Evolutionary conservation across 805 yeast species (phyloP), one percentile per base, ranked within the genome.

Genomic region (Candida germanica): DNA sequence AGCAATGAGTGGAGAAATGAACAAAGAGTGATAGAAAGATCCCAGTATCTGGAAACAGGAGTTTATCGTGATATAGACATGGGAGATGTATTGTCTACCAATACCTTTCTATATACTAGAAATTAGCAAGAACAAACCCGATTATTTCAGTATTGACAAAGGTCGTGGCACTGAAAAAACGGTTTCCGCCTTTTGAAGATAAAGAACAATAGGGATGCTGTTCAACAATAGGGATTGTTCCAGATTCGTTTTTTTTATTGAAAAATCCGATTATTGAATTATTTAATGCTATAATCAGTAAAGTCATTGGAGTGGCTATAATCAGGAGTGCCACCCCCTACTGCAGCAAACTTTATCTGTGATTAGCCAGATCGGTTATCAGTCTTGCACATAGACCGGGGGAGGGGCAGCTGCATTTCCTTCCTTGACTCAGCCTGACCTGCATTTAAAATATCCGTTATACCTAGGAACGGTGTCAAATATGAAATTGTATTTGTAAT

Each of bases 161-260:
- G 23, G 9, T 10, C 6, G 10, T 10, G 23, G 23, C 23, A 20
- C 10, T 20, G 23, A 7, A 7, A 20, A 20, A 10, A 6, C 23
- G 9, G 23, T 6, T 20, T 6, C 63, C 46, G 53, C 59, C 21
- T 10, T 10, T 6, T 7, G 6, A 20, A 20, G 10, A 20, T 10
- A 20, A 20, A 20, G 23, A 10, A 20, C 6, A 20, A 20, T 7
- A 20, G 10, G 23, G 10, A 20, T 7, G 23, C n/a, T n/a, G 23
- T 10, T 20, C 23, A 20, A 20, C 23, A 20, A 20, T 20, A 20
- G 23, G 23, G 9, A 7, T 20, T 20, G 23, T 20, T 20, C 23
- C 23, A 10, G 10, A 20, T 20, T 7, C 6, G 23, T 20, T n/a
- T n/a, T n/a, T n/a, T n/a, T n/a, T n/a, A n/a, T n/a, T n/a, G n/a